These are phyloP conservation scores for Lachnellula subtilissima DNA, from an alignment of 2,329 filamentous ascomycete species.

Conservation along the genomic window DNA sequence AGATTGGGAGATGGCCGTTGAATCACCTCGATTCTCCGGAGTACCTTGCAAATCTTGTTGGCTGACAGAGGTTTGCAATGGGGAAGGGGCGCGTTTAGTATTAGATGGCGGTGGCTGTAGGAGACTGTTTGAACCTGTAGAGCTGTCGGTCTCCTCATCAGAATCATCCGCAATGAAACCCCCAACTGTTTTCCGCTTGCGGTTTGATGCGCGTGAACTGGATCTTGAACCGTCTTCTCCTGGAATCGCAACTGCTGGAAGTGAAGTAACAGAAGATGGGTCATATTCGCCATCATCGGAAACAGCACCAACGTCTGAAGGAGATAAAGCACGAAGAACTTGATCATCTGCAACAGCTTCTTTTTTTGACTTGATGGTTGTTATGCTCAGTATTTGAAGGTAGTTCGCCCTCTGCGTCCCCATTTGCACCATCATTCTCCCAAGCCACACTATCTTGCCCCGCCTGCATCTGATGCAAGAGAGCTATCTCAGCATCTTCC, in stretches of 20 bases:
- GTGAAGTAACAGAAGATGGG: constrained; percentile 29
- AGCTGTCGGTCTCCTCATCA: constrained; percentile 31
- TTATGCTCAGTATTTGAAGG: constrained; percentile 34
- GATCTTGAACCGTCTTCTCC: constrained; percentile 28
- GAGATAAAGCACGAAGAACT: constrained; percentile 34
- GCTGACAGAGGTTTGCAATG: constrained; percentile 27
- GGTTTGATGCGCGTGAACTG: constrained; percentile 30
- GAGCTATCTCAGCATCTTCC: constrained; percentile 35
- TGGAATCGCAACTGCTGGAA: constrained; percentile 27
- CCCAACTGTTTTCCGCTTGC: constrained; percentile 31
- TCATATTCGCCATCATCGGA: constrained; percentile 32
- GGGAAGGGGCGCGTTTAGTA: constrained; percentile 28
- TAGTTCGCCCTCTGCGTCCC: constrained; percentile 26
- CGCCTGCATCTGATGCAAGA: constrained; percentile 33
- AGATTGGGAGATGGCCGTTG: constrained; percentile 16
- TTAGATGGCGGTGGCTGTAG: constrained; percentile 25
- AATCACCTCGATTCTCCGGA: constrained; percentile 29
- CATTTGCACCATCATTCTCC: constrained; percentile 27
- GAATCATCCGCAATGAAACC: constrained; percentile 34
- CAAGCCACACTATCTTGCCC: constrained; percentile 30
- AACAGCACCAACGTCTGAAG: constrained; percentile 28
- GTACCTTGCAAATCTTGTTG: constrained; percentile 23
- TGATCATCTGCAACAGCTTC: constrained; percentile 34
- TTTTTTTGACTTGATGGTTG: constrained; percentile 33
- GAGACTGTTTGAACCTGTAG: constrained; percentile 17